Percentiles rank a stretch among this genome's conserved stretches.
phyloP scores from a whole-genome alignment of 176 grass and related monocot genomes.

The Bonia amplexicaulis region DNA sequence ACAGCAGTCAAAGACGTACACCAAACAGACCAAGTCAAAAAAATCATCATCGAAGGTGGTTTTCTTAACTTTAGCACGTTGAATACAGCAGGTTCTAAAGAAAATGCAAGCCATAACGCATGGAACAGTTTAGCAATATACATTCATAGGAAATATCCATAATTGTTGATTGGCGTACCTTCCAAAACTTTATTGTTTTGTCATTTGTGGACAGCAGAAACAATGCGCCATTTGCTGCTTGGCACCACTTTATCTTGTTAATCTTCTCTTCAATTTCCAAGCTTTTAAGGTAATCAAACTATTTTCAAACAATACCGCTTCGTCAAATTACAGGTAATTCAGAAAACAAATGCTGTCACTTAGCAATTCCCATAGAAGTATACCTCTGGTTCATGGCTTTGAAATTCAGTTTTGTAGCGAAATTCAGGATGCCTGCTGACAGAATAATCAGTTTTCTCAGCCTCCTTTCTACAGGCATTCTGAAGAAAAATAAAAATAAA shows the following conservation, averaged over 20 bases:
- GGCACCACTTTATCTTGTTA: slow-evolving; percentile 95
- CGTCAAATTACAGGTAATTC: slow-evolving; percentile 35
- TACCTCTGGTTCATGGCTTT: slow-evolving; percentile 99
- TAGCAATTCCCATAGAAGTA: slow-evolving; percentile 17
- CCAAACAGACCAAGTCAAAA: neutral
- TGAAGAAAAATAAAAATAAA: slow-evolving; percentile 34
- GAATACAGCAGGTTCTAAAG: neutral
- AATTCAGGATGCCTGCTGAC: slow-evolving; percentile 80
- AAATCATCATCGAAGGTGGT: neutral
- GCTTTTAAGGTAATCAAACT: slow-evolving; percentile 99
- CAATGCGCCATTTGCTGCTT: slow-evolving; percentile 60
- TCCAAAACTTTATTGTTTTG: slow-evolving; percentile 98
- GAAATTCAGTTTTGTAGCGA: slow-evolving; percentile 96
- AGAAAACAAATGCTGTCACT: neutral
- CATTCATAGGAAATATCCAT: neutral
- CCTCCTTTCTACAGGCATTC: slow-evolving; percentile 66
- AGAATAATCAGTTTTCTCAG: slow-evolving; percentile 79
- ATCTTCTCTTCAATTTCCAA: slow-evolving; percentile 99
- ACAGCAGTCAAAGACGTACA: neutral
- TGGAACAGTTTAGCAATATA: neutral
- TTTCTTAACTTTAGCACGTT: slow-evolving; percentile 1
- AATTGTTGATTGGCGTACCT: slow-evolving; percentile 48
- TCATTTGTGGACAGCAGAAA: slow-evolving; percentile 98
- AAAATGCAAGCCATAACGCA: slow-evolving; percentile 13
- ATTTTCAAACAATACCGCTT: slow-evolving; percentile 28